Conservation (phyloP, 202 grass and related monocot species). For the Alloteropsis angusta region DNA sequence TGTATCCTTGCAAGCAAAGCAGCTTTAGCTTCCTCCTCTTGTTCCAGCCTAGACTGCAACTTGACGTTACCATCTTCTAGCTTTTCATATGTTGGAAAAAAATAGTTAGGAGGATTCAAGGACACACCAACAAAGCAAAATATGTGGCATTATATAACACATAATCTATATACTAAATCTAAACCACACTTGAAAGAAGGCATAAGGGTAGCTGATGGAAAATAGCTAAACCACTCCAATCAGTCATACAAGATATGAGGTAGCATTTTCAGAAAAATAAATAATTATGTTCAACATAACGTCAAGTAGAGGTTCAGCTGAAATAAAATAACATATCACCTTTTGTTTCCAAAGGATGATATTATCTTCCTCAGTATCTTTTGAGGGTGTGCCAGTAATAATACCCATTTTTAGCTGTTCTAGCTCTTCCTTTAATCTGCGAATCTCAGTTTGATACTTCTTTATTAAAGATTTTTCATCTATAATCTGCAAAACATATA, state of each 20-base stretch:
- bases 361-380: constrained; percentile 69
- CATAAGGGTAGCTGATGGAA: constrained; percentile 1
- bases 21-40: constrained; percentile 98
- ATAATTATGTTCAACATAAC: neutral
- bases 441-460: constrained; percentile 98
- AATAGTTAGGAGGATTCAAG: constrained; percentile 18
- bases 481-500: constrained; percentile 63
- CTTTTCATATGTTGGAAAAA: constrained; percentile 50
- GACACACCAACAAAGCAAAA: neutral
- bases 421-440: constrained; percentile 85
- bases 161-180: constrained; percentile 1
- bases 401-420: constrained; percentile 98
- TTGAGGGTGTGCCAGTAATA: constrained; percentile 55
- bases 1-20: constrained; percentile 95
- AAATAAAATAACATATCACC: constrained; percentile 40
- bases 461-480: constrained; percentile 99
- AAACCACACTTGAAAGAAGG: constrained; percentile 9
- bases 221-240: no score
- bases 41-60: constrained; percentile 88
- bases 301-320: neutral
- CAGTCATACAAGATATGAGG: no score
- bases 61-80: constrained; percentile 99
- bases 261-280: neutral
- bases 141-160: neutral
- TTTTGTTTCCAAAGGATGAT: constrained; percentile 93